Evolutionary conservation across 257 asterid species (phyloP).

Genomic region (Jasminum sambac): DNA sequence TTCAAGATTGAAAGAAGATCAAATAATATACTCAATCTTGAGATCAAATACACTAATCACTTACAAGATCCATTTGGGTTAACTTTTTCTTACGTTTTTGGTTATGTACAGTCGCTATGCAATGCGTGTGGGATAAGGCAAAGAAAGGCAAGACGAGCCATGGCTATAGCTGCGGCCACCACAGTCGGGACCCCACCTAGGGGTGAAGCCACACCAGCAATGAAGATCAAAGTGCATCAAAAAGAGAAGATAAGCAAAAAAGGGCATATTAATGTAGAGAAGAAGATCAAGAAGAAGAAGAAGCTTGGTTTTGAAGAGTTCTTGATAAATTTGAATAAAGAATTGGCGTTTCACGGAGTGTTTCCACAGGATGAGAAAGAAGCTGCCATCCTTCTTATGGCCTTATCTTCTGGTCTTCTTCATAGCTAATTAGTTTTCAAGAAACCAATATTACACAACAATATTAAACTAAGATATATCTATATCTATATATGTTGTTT

Average conservation of each 20-base stretch:
- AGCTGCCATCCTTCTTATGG: conserved; percentile 9
- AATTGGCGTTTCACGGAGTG: not conserved
- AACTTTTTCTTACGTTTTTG: not conserved
- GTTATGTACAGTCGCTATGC: conserved; percentile 65
- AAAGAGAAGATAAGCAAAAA: conserved; percentile 41
- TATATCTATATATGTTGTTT: too few species aligned
- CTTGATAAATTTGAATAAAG: not conserved
- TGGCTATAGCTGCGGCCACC: conserved; percentile 60
- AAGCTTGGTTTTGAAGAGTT: conserved; percentile 59
- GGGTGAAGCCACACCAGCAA: conserved; percentile 21
- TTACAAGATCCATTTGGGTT: not conserved
- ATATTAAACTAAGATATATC: not conserved
- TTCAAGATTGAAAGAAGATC: too few species aligned
- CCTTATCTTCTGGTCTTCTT: conserved; percentile 4
- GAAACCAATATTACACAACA: not conserved
- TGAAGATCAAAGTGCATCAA: conserved; percentile 57
- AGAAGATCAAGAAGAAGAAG: conserved; percentile 23
- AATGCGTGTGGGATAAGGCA: conserved; percentile 97
- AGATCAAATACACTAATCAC: not conserved
- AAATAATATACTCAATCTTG: too few species aligned
- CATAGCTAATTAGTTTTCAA: not conserved
- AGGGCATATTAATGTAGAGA: conserved; percentile 31
- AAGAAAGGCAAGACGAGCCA: conserved; percentile 86
- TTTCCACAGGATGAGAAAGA: conserved; percentile 8
- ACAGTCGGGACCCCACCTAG: conserved; percentile 26